phyloP scores from a whole-genome alignment of 306 rosid species.

The Echinosophora koreensis region DNA sequence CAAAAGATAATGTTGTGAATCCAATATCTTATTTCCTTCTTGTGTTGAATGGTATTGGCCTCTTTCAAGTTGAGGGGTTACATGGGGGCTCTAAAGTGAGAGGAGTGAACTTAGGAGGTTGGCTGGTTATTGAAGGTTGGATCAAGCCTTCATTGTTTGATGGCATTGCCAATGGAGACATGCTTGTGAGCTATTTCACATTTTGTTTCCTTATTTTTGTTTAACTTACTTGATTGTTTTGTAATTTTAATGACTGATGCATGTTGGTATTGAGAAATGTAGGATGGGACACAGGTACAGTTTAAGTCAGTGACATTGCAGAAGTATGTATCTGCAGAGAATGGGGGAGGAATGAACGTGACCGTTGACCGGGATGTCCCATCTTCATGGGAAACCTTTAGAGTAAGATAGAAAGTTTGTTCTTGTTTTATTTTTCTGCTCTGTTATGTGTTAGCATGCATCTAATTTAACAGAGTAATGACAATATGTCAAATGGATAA shows the following conservation, averaged over 20 bases:
- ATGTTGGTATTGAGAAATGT: slow-evolving; percentile 44
- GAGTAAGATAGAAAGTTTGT: slow-evolving; percentile 57
- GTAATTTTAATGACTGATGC: slow-evolving; percentile 37
- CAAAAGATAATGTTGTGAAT: slow-evolving; percentile 3
- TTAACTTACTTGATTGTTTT: neutral
- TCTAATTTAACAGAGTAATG: neutral
- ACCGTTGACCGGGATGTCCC: slow-evolving; percentile 74
- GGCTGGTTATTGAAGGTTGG: slow-evolving; percentile 98
- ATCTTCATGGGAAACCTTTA: slow-evolving; percentile 93
- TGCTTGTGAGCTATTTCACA: slow-evolving; percentile 73
- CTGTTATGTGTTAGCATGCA: neutral
- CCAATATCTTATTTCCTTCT: slow-evolving; percentile 13
- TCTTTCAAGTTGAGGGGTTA: slow-evolving; percentile 74
- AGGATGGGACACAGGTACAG: slow-evolving; percentile 90
- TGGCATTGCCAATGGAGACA: slow-evolving; percentile 91
- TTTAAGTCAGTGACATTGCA: slow-evolving; percentile 80
- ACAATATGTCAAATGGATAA: slow-evolving; percentile 8
- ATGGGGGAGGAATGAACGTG: slow-evolving; percentile 84
- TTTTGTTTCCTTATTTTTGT: slow-evolving; percentile 28
- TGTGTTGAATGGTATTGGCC: slow-evolving; percentile 40
- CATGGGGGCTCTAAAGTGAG: slow-evolving; percentile 70
- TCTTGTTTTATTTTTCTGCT: slow-evolving; percentile 33
- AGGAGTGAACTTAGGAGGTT: slow-evolving; percentile 97
- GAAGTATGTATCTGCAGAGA: slow-evolving; percentile 82
- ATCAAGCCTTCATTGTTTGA: slow-evolving; percentile 93